phyloP scores from a whole-genome alignment of 2,329 filamentous ascomycete species.

The Stachybotrys echinatus region DNA sequence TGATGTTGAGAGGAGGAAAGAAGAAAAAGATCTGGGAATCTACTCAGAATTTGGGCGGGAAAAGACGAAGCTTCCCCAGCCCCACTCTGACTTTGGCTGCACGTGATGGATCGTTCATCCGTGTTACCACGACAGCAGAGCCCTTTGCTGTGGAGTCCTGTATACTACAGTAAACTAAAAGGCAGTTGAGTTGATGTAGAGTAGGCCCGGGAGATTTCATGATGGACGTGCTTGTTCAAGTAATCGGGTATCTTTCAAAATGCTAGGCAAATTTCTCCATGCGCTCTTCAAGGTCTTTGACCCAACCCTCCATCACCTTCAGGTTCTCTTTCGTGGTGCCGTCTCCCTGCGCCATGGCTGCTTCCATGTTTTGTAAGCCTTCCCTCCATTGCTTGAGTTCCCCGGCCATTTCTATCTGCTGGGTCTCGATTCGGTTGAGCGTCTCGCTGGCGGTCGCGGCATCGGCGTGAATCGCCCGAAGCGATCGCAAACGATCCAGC shows the following conservation, averaged over 20 bases:
- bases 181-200: too few relatives aligned
- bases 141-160: too few relatives aligned
- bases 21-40: too few relatives aligned
- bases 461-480: constrained; percentile 80
- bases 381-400: constrained; percentile 86
- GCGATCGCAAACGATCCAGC: constrained; percentile 76
- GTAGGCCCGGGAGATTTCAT: too few relatives aligned
- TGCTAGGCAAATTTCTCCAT: constrained; percentile 52
- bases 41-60: too few relatives aligned
- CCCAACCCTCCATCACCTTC: constrained; percentile 81
- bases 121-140: too few relatives aligned
- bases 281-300: constrained; percentile 77
- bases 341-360: constrained; percentile 65
- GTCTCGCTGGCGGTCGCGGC: constrained; percentile 77
- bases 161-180: too few relatives aligned
- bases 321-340: constrained; percentile 71
- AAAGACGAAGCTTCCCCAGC: too few relatives aligned
- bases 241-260: constrained; percentile 24
- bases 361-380: constrained; percentile 73
- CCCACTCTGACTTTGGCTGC: too few relatives aligned
- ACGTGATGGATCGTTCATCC: too few relatives aligned
- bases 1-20: too few relatives aligned
- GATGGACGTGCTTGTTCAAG: background rate
- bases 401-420: constrained; percentile 73
- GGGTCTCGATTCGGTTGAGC: constrained; percentile 69